Evolutionary conservation across 2,329 filamentous ascomycete genomes (phyloP), one percentile per base, ranked within the genome.

Genomic region (Emmonsia crescens): DNA sequence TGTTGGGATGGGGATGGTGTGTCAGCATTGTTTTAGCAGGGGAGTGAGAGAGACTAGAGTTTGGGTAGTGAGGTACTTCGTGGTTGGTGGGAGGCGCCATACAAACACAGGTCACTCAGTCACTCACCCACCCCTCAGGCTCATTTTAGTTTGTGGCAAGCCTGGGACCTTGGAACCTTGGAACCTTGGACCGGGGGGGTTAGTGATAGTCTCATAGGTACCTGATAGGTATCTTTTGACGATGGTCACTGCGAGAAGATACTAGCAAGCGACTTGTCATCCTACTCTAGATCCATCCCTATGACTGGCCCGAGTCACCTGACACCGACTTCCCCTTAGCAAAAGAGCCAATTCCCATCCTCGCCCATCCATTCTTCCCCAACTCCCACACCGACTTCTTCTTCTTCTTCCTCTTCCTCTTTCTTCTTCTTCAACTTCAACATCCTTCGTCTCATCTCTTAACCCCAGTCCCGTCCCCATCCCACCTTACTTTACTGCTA

Each of bases 351-450:
- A n/a, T n/a, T n/a, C n/a, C n/a, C n/a, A n/a, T n/a, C n/a, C n/a
- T n/a, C n/a, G n/a, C n/a, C n/a, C n/a, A n/a, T n/a, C n/a, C n/a
- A n/a, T n/a, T n/a, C n/a, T n/a, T n/a, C n/a, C n/a, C n/a, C n/a
- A n/a, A n/a, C n/a, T n/a, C 49, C 46, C 54, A 29, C 60, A 58
- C 51, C 57, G 49, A 54, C 64, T 66, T 64, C 64, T 64, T 33
- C 29, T n/a, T 61, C 68, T 67, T 64, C 59, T 66, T 65, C 63
- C 65, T 62, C 54, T 52, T 59, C 59, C 62, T 64, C 63, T 64
- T 60, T 48, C 52, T 62, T 66, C 65, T 64, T n/a, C n/a, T n/a
- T n/a, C n/a, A n/a, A n/a, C n/a, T n/a, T n/a, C n/a, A n/a, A n/a
- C n/a, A n/a, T n/a, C n/a, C n/a, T n/a, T n/a, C n/a, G n/a, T 38